Base-by-base conservation (phyloP, 805 yeast genomes). In the Candida vaughaniae region DNA sequence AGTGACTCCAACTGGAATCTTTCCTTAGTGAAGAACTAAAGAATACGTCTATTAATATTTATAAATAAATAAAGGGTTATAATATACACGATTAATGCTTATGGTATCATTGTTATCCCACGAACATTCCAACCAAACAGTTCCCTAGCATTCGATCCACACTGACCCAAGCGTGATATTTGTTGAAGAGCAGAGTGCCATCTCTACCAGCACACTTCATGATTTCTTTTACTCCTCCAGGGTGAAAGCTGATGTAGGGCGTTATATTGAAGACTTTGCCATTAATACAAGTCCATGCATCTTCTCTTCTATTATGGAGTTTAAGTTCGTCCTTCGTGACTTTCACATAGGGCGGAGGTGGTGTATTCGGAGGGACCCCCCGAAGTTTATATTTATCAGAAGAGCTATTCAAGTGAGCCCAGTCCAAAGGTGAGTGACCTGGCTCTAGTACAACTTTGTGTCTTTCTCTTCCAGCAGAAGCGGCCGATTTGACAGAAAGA, bases 261-360 rank as follows among this genome's bases (percentile, higher is more conserved):
- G 96, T 80, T n/a, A 91, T 68, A 52, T 90, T 87, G 64, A 85
- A 91, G 2, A 91, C 95, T 50, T 78, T 83, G 3, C 89, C 86
- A 29, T 77, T 78, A 6, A 91, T 71, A 22, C 78, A 78, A 3
- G 93, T 83, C 98, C 98, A 91, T 41, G 85, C 85, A 53, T 93
- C 95, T 0, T 73, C 74, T n/a, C 42, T 45, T 0, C 70, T 56
- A 14, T 65, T 70, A 57, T 91, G 97, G 33, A 59, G 65, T 29
- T 63, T 61, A 37, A 90, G 64, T 48, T 84, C 83, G 2, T 73
- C 79, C 27, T 64, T 66, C 4, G 82, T 64, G 0, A 85, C 71
- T 35, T 71, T 63, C 12, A 83, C 46, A 36, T 53, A 60, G 9
- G 53, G 64, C 1, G 71, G 64, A 0, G 86, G 87, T 34, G 80